Base-by-base conservation (phyloP, 202 grass and related monocot genomes). In the Carex arenaria region DNA sequence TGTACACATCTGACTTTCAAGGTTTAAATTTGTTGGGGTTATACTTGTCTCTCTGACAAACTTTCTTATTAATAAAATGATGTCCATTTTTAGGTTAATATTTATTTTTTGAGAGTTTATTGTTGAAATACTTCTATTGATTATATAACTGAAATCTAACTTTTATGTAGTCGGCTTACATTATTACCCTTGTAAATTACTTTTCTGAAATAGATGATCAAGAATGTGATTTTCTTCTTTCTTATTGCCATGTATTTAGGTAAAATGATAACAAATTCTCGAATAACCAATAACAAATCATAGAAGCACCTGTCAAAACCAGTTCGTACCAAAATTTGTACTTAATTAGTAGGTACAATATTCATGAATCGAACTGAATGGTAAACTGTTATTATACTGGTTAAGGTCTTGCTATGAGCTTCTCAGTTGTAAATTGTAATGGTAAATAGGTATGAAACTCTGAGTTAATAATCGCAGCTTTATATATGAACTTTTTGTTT, bases 51-150 rank as follows among this genome's bases (percentile, higher is more conserved):
- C 23, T 60, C 28, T 78, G 53, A 78, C 53, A 86, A 65, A 75
- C 82, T 86, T 85, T 85, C 57, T 80, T 80, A 30, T 82, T 85
- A 63, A 67, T 73, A 86, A 83, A 67, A 34, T 72, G 64, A 73
- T 59, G 83, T 47, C 23, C 60, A 84, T 80, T 68, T 3, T 80
- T 88, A 84, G 78, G 79, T 38, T 59, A 78, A 57, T 78, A 38
- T 55, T 12, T 10, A 26, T 34, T 57, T 15, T 77, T 17, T 77
- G 1, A 6, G 52, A 55, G 28, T 77, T 32, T 57, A 31, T 64
- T 82, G 80, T 63, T 64, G 80, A 88, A 85, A 23, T 60, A 17
- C 54, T 60, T 76, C 53, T 78, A 31, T 36, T 59, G 4, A 13
- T 60, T 31, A 38, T 78, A 17, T 78, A 59, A 78, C 38, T 57